Base-by-base conservation (phyloP, 1,284 basidiomycete species). In the Omphalotus olearius region DNA sequence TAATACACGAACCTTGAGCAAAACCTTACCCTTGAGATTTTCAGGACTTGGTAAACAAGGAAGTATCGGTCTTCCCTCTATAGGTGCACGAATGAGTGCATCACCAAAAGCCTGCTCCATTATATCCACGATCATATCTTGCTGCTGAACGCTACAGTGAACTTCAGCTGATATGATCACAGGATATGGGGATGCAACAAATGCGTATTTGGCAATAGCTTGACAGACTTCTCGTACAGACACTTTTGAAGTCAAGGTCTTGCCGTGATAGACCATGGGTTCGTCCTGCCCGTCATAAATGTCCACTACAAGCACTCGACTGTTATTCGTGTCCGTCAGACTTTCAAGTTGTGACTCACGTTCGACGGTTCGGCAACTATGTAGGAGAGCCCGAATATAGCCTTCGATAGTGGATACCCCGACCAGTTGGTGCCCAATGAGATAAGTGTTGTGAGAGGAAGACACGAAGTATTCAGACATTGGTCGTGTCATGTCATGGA, bases 361-460 rank as follows among this genome's bases (percentile, higher is more conserved):
- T 68, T 98, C 93, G 33, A 99, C 96, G 53, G 89, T 92, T 16
- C 96, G 81, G 60, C 95, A 98, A 26, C 93, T 88, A 52, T 91
- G 89, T 45, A 97, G 74, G 39, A 99, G 73, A 0, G 95, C 95
- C 0, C 96, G 81, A 55, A 98, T 93, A 64, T 98, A 99, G 0
- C 96, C 96, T 63, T 98, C 96, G 37, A 96, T 85, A 0, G 96
- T 98, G 56, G 91, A 94, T 50, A 89, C 86, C 2, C 97, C 96
- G 7, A 95, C 83, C 52, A 97, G 85, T 64, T 99, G 97, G 59
- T 93, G 84, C 0, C 95, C 95, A 10, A 98, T 86, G 4, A 99
- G 83, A 62, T 99, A 99, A 0, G 97, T 99, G 62, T 99, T 99
- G 65, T 99, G 97, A 28, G 93, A 96, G 14, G 92, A 91, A 4